Evolutionary conservation across 768 basidiomycete genomes (phyloP).

Genomic region (Tricholoma furcatifolium): DNA sequence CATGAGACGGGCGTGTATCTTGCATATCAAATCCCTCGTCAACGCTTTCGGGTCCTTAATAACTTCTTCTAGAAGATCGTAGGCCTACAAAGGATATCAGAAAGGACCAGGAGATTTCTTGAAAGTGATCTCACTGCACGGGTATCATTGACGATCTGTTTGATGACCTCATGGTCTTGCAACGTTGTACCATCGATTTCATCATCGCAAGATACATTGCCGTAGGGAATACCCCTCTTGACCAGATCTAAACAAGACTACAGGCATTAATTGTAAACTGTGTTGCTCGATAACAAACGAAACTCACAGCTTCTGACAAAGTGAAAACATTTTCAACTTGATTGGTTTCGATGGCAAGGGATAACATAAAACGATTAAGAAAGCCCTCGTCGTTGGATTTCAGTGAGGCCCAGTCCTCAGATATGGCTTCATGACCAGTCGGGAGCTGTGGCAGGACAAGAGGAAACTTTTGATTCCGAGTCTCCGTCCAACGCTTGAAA

Average conservation of each 20-base stretch:
- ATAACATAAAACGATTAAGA: conserved; percentile 18
- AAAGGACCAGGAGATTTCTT: not conserved
- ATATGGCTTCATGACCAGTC: conserved; percentile 17
- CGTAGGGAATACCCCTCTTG: conserved; percentile 19
- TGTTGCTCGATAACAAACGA: not conserved
- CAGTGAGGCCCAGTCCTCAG: conserved; percentile 19
- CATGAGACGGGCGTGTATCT: conserved; percentile 28
- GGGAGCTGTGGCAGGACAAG: conserved; percentile 20
- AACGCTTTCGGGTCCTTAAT: conserved; percentile 8
- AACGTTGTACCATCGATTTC: conserved; percentile 17
- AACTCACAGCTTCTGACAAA: conserved; percentile 19
- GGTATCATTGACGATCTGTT: conserved; percentile 27
- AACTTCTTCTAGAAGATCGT: conserved; percentile 17
- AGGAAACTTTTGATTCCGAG: conserved; percentile 23
- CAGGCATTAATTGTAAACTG: not conserved
- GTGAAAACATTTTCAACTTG: conserved; percentile 25
- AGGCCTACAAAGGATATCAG: conserved; percentile 13
- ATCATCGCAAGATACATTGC: conserved; percentile 12
- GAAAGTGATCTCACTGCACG: conserved; percentile 19
- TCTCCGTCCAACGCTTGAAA: conserved; percentile 18
- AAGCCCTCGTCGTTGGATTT: conserved; percentile 11
- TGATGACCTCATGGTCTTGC: conserved; percentile 21
- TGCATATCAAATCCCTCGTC: conserved; percentile 20
- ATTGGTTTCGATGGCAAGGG: conserved; percentile 27
- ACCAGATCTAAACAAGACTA: conserved; percentile 24